Evolutionary conservation across 495 filamentous ascomycete genomes (phyloP), one percentile per base, ranked within the genome.

Genomic region (Talaromyces stipitatus): DNA sequence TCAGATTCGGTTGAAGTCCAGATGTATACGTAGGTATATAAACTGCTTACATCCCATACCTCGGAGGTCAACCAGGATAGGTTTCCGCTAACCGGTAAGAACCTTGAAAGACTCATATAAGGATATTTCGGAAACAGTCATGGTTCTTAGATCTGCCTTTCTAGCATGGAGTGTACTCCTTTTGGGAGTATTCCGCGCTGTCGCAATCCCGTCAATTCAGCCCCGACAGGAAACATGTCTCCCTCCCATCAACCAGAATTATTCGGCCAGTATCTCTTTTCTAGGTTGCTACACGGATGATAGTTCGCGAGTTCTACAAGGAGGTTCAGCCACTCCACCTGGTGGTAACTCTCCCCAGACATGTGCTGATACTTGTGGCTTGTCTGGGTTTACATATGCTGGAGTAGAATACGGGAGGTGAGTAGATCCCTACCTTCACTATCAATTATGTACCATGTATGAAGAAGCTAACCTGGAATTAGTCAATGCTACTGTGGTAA

Each of bases 401-500:
- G 48, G 48, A 30, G 48, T 51, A 11, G 48, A 51, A 20, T 51
- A 51, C 16, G 48, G 48, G 10, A 51, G 48, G 48, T 51, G 4
- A 16, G 48, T 30, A 5, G 1, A 26, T 2, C 22, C 46, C n/a
- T 27, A 4, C 46, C 11, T 1, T 26, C 46, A 11, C 2, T 48
- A 18, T 45, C 38, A 18, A 45, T 5, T 45, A 5, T 10, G 5
- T 6, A 4, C 2, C 38, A 2, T 18, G 20, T 18, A 18, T 18
- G n/a, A 6, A 45, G 5, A 48, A 10, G 3, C 4, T 48, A 3
- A 20, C 7, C 23, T 11, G 7, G 11, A 24, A 2, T 20, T 20
- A 51, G 48, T 30, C 48, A 51, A 51, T 51, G 48, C 26, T 51
- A 51, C 22, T 51, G 48, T 14, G 48, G 24, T 5, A 51, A 30